These are phyloP conservation scores for Suhomyces yuchorum DNA, from an alignment of 1,139 yeast species.

Conservation along the genomic window DNA sequence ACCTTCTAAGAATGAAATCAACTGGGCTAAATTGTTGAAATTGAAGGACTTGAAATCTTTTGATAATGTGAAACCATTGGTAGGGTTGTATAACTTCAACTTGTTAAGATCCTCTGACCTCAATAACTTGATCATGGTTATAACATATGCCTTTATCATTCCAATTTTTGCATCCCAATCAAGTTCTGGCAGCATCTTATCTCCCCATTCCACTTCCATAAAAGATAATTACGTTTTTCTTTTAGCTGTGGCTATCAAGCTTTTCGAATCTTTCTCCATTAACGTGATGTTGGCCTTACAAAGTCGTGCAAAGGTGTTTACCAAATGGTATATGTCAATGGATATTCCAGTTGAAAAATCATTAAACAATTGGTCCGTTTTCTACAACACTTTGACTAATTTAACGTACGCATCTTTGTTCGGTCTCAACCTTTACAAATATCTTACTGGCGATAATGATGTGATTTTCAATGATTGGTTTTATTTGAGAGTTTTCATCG, in stretches of 20 bases:
- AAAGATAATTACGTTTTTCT: conserved; percentile 35
- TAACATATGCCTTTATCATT: conserved; percentile 46
- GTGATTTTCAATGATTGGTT: conserved; percentile 42
- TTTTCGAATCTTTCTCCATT: conserved; percentile 55
- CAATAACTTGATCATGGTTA: conserved; percentile 51
- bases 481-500: conserved; percentile 61
- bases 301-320: conserved; percentile 64
- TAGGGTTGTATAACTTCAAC: conserved; percentile 66
- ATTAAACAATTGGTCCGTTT: conserved; percentile 73
- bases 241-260: conserved; percentile 53
- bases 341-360: conserved; percentile 71
- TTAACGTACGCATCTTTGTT: conserved; percentile 49
- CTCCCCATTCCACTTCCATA: conserved; percentile 5
- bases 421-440: conserved; percentile 42
- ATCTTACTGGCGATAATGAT: conserved; percentile 23
- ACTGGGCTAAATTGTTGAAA: conserved; percentile 38
- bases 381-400: conserved; percentile 58
- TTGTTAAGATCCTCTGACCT: conserved; percentile 67
- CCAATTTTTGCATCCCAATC: conserved; percentile 44
- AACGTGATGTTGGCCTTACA: conserved; percentile 60
- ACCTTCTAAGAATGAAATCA: conserved; percentile 43
- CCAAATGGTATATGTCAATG: conserved; percentile 65
- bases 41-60: conserved; percentile 48
- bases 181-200: conserved; percentile 14
- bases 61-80: conserved; percentile 55